Evolutionary conservation across 78 protist genomes (phyloP), one percentile per base, ranked within the genome.

Genomic region (Neovahlkampfia damariscottae): DNA sequence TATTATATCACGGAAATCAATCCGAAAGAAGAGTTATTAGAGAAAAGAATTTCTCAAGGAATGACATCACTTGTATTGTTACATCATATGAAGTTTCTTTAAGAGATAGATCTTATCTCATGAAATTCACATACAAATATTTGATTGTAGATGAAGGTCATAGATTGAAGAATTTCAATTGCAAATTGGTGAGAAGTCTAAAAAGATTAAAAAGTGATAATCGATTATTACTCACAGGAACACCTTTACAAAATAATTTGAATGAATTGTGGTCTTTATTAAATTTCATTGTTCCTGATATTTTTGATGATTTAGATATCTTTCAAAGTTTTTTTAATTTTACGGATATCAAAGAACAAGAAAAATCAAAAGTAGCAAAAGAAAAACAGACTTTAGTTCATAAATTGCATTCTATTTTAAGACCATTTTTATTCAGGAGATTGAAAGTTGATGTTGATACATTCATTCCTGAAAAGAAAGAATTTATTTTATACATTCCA

Each of bases 101-200:
- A 73, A 8, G 10, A 3, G 99, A 96, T 77, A 76, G 77, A 87
- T 28, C 81, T 3, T 71, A 80, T 1, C 81, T 96, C 30, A 38
- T 74, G 59, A 86, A 91, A 79, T 70, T 90, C 74, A 0, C 68
- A 38, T 96, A 94, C 94, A 4, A 69, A 30, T 92, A 88, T 83
- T 8, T 96, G 19, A 74, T 96, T 38, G 74, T 97, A 71, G 99
- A 98, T 78, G 99, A 98, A 88, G 99, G 97, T 6, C 84, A 80
- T 30, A 10, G 83, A 28, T 29, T 80, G 3, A 80, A 80, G 71
- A 78, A 79, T 2, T n/a, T 40, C 6, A 28, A 69, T 19, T 69
- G 67, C 19, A 19, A 10, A 30, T 19, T 69, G 72, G 10, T 19
- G 68, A 27, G 71, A 10, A 1, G 19, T 10, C 6, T 80, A 10